Percentiles rank a stretch among this genome's conserved stretches.
These are phyloP conservation scores for Mycena sanguinolenta DNA, from an alignment of 768 basidiomycete genomes.

Conservation along the genomic window DNA sequence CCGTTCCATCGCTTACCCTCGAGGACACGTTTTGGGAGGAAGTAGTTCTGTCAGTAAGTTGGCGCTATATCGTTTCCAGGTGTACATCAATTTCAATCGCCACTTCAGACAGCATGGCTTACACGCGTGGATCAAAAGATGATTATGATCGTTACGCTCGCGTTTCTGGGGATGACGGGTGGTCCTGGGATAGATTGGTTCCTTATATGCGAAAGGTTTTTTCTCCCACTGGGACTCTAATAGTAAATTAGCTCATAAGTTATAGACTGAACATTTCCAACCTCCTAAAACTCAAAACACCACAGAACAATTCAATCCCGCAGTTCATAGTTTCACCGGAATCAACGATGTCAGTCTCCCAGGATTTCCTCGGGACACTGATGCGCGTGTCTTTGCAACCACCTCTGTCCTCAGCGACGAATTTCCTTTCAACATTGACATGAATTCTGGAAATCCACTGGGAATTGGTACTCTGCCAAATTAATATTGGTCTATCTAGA, in stretches of 20 bases:
- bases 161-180: slow-evolving; percentile 43
- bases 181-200: slow-evolving; percentile 46
- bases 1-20: slow-evolving; percentile 19
- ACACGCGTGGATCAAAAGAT: slow-evolving; percentile 42
- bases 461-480: slow-evolving; percentile 17
- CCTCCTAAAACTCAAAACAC: slow-evolving; percentile 33
- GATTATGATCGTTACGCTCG: slow-evolving; percentile 44
- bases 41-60: slow-evolving; percentile 31
- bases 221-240: background rate
- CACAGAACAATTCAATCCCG: slow-evolving; percentile 42
- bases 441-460: slow-evolving; percentile 47
- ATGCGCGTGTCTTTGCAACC: slow-evolving; percentile 41
- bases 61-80: background rate
- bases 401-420: slow-evolving; percentile 35
- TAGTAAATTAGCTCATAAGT: background rate
- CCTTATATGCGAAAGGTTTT: slow-evolving; percentile 42
- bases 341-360: slow-evolving; percentile 40
- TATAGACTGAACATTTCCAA: slow-evolving; percentile 36
- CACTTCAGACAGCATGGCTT: slow-evolving; percentile 42
- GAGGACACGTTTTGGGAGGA: slow-evolving; percentile 31
- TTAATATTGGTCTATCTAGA: background rate
- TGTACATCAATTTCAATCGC: background rate
- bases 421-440: slow-evolving; percentile 52
- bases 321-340: slow-evolving; percentile 44
- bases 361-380: slow-evolving; percentile 33